Conservation (phyloP, 2,329 filamentous ascomycete species). For the Beauveria australis region DNA sequence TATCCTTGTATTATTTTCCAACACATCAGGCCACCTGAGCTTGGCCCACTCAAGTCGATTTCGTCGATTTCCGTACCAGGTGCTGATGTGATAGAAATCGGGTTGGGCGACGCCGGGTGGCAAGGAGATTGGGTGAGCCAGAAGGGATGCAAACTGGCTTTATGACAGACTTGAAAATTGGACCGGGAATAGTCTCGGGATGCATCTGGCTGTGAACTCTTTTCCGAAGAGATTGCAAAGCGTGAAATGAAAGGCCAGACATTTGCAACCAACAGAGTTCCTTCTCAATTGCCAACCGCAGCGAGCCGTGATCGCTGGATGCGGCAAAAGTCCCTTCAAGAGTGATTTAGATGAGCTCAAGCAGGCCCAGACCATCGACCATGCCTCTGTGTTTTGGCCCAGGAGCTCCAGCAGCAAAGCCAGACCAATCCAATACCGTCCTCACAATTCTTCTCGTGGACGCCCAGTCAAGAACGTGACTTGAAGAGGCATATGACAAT, state of each 20-base stretch:
- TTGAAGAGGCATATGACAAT: slow-evolving; percentile 12
- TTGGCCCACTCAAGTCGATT: slow-evolving; percentile 16
- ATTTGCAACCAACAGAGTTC: slow-evolving; percentile 9
- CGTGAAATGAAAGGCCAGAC: slow-evolving; percentile 20
- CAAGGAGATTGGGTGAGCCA: slow-evolving; percentile 26
- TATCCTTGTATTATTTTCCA: slow-evolving; percentile 18
- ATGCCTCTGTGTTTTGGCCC: slow-evolving; percentile 3
- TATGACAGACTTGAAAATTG: slow-evolving; percentile 16
- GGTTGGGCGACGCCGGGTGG: slow-evolving; percentile 15
- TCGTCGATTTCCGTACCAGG: slow-evolving; percentile 27
- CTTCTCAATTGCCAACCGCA: slow-evolving; percentile 12
- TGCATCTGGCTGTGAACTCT: slow-evolving; percentile 15
- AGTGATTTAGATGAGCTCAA: slow-evolving; percentile 22
- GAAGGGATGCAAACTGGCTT: slow-evolving; percentile 21
- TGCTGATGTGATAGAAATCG: slow-evolving; percentile 24
- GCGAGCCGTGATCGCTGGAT: slow-evolving; percentile 17
- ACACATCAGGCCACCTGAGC: slow-evolving; percentile 20
- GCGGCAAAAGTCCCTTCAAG: slow-evolving; percentile 13
- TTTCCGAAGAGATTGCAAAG: slow-evolving; percentile 15
- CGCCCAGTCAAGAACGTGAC: slow-evolving; percentile 21
- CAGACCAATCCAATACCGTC: slow-evolving; percentile 19
- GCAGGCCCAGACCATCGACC: slow-evolving; percentile 17
- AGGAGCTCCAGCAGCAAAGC: slow-evolving; percentile 20
- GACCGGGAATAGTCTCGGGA: slow-evolving; percentile 15
- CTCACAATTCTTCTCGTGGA: slow-evolving; percentile 17